Percentiles rank a stretch among this genome's conserved stretches.
phyloP scores from a whole-genome alignment of 306 rosid species.

The Casuarina glauca region DNA sequence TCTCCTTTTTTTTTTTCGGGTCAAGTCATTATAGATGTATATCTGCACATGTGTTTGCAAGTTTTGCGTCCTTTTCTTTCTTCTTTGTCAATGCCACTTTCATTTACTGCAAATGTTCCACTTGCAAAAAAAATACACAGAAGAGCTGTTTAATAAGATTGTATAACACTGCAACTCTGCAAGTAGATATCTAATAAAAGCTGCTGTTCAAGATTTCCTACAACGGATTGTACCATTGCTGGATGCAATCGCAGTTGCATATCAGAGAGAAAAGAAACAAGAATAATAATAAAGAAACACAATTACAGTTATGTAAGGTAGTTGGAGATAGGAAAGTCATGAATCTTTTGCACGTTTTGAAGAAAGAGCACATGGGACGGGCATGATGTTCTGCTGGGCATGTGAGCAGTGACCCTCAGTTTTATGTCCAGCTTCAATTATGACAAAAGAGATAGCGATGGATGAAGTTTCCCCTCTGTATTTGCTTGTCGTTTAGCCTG shows the following conservation, averaged over 20 bases:
- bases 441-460: slow-evolving; percentile 46
- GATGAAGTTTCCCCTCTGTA: slow-evolving; percentile 50
- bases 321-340: slow-evolving; percentile 24
- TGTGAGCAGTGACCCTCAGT: slow-evolving; percentile 47
- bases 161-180: slow-evolving; percentile 29
- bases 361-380: slow-evolving; percentile 50
- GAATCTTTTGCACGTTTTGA: background rate
- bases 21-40: slow-evolving; percentile 42
- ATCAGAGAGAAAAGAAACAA: slow-evolving; percentile 16
- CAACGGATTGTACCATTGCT: slow-evolving; percentile 29
- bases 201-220: slow-evolving; percentile 29
- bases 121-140: slow-evolving; percentile 23
- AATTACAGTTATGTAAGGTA: slow-evolving; percentile 32
- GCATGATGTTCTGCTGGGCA: slow-evolving; percentile 33
- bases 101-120: background rate
- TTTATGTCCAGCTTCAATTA: slow-evolving; percentile 22
- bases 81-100: slow-evolving; percentile 19
- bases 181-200: slow-evolving; percentile 33
- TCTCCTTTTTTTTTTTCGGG: slow-evolving; percentile 25
- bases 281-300: slow-evolving; percentile 24
- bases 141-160: slow-evolving; percentile 36
- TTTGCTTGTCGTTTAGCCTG: slow-evolving; percentile 37
- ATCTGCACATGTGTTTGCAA: slow-evolving; percentile 41
- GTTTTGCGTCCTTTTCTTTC: slow-evolving; percentile 34
- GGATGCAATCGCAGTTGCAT: slow-evolving; percentile 18